These are phyloP conservation scores for Coemansia sp. DNA, from an alignment of 192 early-diverging fungal genomes.

Conservation along the genomic window DNA sequence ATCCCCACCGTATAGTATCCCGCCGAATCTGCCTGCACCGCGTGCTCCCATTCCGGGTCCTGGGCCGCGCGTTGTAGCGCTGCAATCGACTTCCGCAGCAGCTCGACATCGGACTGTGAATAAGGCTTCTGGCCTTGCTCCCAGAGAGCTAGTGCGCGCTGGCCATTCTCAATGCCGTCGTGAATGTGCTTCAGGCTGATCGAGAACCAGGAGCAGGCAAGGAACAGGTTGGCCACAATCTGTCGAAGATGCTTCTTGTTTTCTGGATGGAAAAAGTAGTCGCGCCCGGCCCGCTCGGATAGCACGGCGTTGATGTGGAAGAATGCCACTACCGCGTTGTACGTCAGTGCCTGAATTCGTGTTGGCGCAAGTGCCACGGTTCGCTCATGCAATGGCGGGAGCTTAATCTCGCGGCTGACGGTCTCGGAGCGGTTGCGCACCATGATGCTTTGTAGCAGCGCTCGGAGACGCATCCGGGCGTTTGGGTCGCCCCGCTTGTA, in stretches of 20 bases:
- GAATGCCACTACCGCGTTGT: constrained; percentile 53
- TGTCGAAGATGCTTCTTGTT: constrained; percentile 56
- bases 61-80: constrained; percentile 23
- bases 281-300: constrained; percentile 58
- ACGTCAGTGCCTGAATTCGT: constrained; percentile 32
- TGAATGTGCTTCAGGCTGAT: constrained; percentile 34
- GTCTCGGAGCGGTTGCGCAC: constrained; percentile 62
- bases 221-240: constrained; percentile 62
- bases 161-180: constrained; percentile 31
- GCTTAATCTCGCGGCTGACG: constrained; percentile 54
- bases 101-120: constrained; percentile 15
- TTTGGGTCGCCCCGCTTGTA: constrained; percentile 52
- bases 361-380: constrained; percentile 25
- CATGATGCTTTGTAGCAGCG: constrained; percentile 68
- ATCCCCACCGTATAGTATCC: constrained; percentile 22
- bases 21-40: constrained; percentile 23
- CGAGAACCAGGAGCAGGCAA: constrained; percentile 65
- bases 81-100: constrained; percentile 19
- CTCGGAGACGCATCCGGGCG: constrained; percentile 49
- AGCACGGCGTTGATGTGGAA: constrained; percentile 66
- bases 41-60: constrained; percentile 23
- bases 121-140: constrained; percentile 36
- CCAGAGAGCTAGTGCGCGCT: constrained; percentile 36
- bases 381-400: constrained; percentile 61
- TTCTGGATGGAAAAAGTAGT: constrained; percentile 71